Evolutionary conservation across 1,284 basidiomycete genomes (phyloP).

Genomic region (Ceratobasidium sp.): DNA sequence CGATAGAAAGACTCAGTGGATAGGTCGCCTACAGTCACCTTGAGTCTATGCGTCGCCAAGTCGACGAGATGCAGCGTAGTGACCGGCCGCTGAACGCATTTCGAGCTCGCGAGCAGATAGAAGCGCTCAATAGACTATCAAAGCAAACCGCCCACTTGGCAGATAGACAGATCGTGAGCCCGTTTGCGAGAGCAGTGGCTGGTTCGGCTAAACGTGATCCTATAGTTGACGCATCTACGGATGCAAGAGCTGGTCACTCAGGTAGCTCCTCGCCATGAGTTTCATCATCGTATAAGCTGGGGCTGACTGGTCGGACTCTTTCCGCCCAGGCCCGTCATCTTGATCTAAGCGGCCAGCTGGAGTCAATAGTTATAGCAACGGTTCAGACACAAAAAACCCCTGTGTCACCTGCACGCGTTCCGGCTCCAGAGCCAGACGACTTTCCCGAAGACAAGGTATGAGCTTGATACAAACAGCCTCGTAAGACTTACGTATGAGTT

Average conservation of each 20-base stretch:
- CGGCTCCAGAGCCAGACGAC: background rate
- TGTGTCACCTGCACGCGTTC: too few relatives aligned
- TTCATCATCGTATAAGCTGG: background rate
- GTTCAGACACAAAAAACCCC: too few relatives aligned
- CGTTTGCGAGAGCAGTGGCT: background rate
- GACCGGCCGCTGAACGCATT: background rate
- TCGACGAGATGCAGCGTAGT: background rate
- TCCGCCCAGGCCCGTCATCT: background rate
- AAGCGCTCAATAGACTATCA: background rate
- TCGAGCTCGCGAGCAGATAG: background rate
- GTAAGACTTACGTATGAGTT: background rate
- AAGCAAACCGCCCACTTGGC: background rate
- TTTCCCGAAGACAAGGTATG: background rate
- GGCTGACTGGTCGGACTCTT: background rate
- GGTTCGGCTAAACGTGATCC: background rate
- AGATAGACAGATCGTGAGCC: background rate
- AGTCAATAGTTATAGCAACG: background rate
- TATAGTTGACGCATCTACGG: background rate
- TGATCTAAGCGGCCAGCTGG: background rate
- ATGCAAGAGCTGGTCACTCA: background rate
- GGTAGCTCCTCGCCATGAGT: background rate
- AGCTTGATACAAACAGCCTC: background rate
- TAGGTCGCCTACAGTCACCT: background rate
- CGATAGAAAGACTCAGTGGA: background rate
- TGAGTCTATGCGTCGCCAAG: background rate